phyloP scores from a whole-genome alignment of 352 stramenopile species.

The Phytophthora citrophthora region DNA sequence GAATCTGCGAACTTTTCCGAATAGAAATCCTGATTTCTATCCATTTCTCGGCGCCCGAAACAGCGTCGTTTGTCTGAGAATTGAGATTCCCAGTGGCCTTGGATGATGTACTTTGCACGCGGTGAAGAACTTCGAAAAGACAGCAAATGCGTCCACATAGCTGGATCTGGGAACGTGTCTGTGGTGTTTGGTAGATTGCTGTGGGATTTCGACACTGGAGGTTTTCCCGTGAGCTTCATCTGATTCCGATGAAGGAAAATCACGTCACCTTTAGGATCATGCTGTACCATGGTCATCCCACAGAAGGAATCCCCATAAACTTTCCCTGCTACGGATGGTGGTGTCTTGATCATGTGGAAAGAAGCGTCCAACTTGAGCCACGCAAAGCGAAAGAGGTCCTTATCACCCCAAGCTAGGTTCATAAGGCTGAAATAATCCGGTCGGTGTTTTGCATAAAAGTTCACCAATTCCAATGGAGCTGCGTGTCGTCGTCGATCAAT shows the following conservation, averaged over 20 bases:
- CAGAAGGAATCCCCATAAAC: slow-evolving; percentile 37
- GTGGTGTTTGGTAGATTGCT: not conserved
- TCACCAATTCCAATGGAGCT: not conserved
- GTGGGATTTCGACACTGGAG: not conserved
- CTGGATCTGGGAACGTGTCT: slow-evolving; percentile 35
- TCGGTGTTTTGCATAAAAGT: not conserved
- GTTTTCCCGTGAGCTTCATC: slow-evolving; percentile 30
- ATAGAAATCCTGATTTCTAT: not conserved
- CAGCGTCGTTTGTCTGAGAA: slow-evolving; percentile 49
- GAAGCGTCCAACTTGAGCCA: slow-evolving; percentile 58
- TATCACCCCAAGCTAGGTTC: slow-evolving; percentile 41
- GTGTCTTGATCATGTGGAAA: slow-evolving; percentile 31
- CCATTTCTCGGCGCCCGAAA: slow-evolving; percentile 39
- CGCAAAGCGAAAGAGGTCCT: slow-evolving; percentile 75
- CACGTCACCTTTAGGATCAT: slow-evolving; percentile 31
- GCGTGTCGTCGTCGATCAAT: slow-evolving; percentile 31
- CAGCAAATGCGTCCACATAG: slow-evolving; percentile 64
- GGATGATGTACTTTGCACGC: slow-evolving; percentile 45
- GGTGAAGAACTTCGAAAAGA: slow-evolving; percentile 47
- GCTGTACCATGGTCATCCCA: slow-evolving; percentile 47
- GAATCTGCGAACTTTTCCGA: slow-evolving; percentile 5
- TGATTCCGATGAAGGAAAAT: slow-evolving; percentile 51
- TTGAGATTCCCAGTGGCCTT: slow-evolving; percentile 33
- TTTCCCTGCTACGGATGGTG: slow-evolving; percentile 28
- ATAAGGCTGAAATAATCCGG: not conserved